Conservation (phyloP, 768 basidiomycete species). For the Suillus luteus region DNA sequence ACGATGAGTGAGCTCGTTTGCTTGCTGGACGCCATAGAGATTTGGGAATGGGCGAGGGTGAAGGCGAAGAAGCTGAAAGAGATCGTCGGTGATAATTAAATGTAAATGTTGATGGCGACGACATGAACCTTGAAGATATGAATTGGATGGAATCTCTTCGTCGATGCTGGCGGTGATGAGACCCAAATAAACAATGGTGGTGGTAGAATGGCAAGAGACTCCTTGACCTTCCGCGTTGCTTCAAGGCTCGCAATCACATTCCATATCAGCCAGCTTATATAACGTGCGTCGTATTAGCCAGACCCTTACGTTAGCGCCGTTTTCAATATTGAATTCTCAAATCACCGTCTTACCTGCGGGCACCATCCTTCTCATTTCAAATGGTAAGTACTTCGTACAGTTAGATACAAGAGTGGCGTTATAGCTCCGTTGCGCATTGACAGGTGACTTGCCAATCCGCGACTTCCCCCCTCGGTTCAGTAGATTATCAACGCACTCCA, state of each 20-base stretch:
- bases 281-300: background rate
- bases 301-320: background rate
- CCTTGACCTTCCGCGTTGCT: constrained; percentile 7
- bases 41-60: constrained; percentile 37
- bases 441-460: background rate
- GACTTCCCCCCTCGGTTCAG: background rate
- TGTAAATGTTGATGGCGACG: constrained; percentile 34
- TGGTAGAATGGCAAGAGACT: constrained; percentile 7
- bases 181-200: constrained; percentile 16
- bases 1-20: constrained; percentile 52
- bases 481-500: background rate
- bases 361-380: constrained; percentile 2
- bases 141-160: background rate
- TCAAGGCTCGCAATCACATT: constrained; percentile 3
- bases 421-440: background rate
- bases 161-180: constrained; percentile 26
- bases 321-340: background rate
- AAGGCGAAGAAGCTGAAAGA: constrained; percentile 47
- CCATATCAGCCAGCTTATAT: constrained; percentile 4
- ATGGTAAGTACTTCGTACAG: background rate
- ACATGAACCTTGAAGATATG: constrained; percentile 28
- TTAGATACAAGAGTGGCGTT: background rate
- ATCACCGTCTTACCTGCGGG: background rate
- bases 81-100: constrained; percentile 52
- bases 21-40: constrained; percentile 43